These are phyloP conservation scores for Nidularia sp. DNA, from an alignment of 768 basidiomycete species.

Conservation along the genomic window DNA sequence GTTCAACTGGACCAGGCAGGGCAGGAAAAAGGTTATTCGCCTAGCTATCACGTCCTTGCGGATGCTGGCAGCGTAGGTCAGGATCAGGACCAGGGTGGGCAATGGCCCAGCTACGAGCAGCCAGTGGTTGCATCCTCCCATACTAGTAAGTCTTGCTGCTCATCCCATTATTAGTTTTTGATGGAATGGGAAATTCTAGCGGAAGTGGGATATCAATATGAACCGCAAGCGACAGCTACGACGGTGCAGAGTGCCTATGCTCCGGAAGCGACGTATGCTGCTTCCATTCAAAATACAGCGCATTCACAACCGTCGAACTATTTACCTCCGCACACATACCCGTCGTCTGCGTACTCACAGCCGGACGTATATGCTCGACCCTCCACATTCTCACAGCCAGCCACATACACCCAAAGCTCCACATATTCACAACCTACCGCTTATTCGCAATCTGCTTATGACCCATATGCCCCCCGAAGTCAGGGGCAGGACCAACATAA, in stretches of 20 bases:
- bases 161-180: too few species aligned
- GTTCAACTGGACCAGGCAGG: too few species aligned
- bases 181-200: neutral
- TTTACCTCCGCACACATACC: slow-evolving; percentile 6
- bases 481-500: slow-evolving; percentile 9
- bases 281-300: slow-evolving; percentile 13
- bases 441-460: slow-evolving; percentile 10
- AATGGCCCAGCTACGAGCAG: too few species aligned
- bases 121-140: too few species aligned
- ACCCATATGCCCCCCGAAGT: neutral
- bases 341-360: slow-evolving; percentile 2
- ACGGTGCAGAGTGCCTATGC: slow-evolving; percentile 31
- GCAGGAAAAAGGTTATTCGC: too few species aligned
- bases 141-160: too few species aligned
- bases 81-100: too few species aligned
- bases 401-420: slow-evolving; percentile 7
- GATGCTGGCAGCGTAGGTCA: too few species aligned
- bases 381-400: neutral
- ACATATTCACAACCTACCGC: slow-evolving; percentile 22
- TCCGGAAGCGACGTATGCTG: slow-evolving; percentile 15
- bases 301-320: slow-evolving; percentile 3
- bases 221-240: slow-evolving; percentile 7
- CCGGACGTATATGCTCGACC: too few species aligned
- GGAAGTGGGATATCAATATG: neutral
- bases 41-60: too few species aligned